phyloP scores from a whole-genome alignment of 225 moss, liverwort and hornwort genomes.

The Straminergon stramineum region DNA sequence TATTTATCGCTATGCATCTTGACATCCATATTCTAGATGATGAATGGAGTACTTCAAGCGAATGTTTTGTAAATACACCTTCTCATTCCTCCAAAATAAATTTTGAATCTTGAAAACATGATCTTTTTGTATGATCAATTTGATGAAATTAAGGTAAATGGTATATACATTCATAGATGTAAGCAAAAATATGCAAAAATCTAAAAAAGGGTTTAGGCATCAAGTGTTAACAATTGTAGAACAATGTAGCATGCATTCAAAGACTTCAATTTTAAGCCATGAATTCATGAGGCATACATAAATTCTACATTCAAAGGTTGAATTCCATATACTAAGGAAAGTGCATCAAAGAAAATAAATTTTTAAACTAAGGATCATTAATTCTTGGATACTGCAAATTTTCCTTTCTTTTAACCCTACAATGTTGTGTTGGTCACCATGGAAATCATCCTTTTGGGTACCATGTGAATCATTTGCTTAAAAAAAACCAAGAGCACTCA shows the following conservation, averaged over 20 bases:
- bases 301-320: background rate
- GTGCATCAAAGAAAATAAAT: background rate
- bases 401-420: background rate
- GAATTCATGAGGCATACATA: background rate
- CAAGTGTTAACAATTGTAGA: background rate
- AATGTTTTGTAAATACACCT: background rate
- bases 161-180: background rate
- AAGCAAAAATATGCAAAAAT: background rate
- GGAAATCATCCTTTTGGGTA: background rate
- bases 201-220: fast-evolving
- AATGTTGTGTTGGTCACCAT: fast-evolving
- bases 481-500: background rate
- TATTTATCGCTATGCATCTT: background rate
- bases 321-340: background rate
- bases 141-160: background rate
- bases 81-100: background rate
- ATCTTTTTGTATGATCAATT: background rate
- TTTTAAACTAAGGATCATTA: background rate
- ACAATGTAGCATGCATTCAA: background rate
- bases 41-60: background rate
- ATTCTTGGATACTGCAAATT: background rate
- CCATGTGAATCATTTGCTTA: background rate
- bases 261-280: background rate
- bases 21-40: background rate
- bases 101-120: background rate